Evolutionary conservation across 2,329 filamentous ascomycete genomes (phyloP).

Genomic region (Diaporthe vexans): DNA sequence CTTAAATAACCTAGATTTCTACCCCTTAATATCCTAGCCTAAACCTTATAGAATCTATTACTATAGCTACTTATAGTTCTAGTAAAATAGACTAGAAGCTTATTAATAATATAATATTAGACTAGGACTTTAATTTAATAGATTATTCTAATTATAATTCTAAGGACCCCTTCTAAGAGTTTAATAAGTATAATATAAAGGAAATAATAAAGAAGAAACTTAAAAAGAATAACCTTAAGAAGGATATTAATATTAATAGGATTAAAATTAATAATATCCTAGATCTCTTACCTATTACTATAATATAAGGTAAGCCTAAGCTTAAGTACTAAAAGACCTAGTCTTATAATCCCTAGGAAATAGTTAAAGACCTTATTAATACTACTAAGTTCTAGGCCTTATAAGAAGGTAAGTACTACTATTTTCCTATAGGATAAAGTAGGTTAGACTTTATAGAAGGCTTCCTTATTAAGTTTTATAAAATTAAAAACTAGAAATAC

Average conservation of each 20-base stretch:
- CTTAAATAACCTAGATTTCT: too few species aligned
- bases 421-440: accelerated
- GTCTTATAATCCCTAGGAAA: too few species aligned
- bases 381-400: background rate
- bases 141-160: background rate
- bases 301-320: background rate
- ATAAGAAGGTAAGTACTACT: background rate
- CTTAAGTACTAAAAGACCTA: too few species aligned
- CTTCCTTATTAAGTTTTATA: background rate
- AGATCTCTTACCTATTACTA: background rate
- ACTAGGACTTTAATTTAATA: too few species aligned
- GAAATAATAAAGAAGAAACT: too few species aligned
- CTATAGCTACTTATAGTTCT: background rate
- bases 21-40: background rate
- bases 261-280: background rate
- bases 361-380: background rate
- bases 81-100: background rate
- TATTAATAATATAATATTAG: background rate
- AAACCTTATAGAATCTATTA: background rate
- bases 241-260: background rate
- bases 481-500: background rate
- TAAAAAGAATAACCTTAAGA: background rate
- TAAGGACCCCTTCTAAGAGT: background rate
- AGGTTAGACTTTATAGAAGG: background rate
- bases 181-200: background rate